Conservation (phyloP, 2,329 filamentous ascomycete species). For the Dactylellina cionopaga region DNA sequence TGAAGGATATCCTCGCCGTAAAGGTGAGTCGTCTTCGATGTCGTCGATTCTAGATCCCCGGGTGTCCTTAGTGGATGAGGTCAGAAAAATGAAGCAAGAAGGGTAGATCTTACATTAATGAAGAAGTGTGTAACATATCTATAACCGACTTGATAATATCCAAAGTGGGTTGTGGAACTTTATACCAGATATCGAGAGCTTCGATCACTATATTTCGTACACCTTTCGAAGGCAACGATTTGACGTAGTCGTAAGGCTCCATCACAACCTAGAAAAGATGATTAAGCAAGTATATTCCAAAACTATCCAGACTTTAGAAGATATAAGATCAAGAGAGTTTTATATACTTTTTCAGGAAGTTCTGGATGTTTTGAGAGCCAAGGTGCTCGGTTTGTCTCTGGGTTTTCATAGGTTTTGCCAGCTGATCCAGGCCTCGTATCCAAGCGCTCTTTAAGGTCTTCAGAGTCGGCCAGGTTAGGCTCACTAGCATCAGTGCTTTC, state of each 20-base stretch:
- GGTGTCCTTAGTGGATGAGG: neutral
- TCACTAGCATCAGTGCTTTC: neutral
- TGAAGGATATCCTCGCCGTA: neutral
- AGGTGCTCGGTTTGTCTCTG: neutral
- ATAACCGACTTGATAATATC: slow-evolving; percentile 15
- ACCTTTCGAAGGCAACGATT: slow-evolving; percentile 15
- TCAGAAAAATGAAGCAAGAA: too few relatives aligned
- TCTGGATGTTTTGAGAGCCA: neutral
- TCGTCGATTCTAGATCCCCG: slow-evolving; percentile 37
- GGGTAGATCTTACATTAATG: slow-evolving; percentile 18
- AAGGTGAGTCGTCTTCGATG: slow-evolving; percentile 17
- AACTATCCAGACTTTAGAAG: neutral
- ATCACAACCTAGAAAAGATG: neutral
- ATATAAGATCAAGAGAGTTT: too few relatives aligned
- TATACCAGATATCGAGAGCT: slow-evolving; percentile 27
- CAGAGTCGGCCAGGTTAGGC: neutral
- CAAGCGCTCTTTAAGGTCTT: neutral
- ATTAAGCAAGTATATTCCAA: neutral
- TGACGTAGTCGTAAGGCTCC: slow-evolving; percentile 1
- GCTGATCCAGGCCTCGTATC: neutral
- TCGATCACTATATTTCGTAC: slow-evolving; percentile 16
- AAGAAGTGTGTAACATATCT: slow-evolving; percentile 7
- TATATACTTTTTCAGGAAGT: neutral
- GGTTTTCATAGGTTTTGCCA: neutral
- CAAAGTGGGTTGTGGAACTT: neutral